These are phyloP conservation scores for Drechslerella stenobrocha DNA, from an alignment of 2,329 filamentous ascomycete species.

Conservation along the genomic window DNA sequence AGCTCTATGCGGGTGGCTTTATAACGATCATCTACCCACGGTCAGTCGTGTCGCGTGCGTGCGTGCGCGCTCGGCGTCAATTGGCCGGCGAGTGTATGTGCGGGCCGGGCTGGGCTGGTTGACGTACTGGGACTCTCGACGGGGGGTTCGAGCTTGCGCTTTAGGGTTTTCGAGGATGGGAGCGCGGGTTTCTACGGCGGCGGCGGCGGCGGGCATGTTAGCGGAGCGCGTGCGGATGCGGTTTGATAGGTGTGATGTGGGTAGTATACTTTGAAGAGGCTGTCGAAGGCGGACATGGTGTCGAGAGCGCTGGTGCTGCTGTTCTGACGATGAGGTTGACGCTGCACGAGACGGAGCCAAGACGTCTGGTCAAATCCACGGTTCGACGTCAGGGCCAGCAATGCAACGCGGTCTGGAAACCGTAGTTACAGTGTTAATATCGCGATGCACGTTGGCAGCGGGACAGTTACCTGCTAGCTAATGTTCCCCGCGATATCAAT, in stretches of 20 bases:
- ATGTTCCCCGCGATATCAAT: too few relatives aligned
- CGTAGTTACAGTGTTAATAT: too few relatives aligned
- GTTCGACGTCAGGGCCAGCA: too few relatives aligned
- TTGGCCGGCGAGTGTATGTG: conserved; percentile 6
- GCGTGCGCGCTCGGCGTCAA: not conserved
- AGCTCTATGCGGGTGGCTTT: conserved; percentile 64
- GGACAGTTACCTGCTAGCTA: too few relatives aligned
- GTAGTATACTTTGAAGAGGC: conserved; percentile 42
- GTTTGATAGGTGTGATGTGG: too few relatives aligned
- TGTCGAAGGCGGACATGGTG: conserved; percentile 47
- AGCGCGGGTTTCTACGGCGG: conserved; percentile 51
- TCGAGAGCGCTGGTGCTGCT: conserved; percentile 1
- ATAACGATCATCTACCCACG: conserved; percentile 63
- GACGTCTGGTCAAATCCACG: too few relatives aligned
- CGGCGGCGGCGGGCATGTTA: not conserved
- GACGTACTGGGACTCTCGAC: conserved; percentile 65
- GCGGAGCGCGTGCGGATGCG: too few relatives aligned
- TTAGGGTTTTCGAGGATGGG: conserved; percentile 56
- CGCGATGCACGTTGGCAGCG: too few relatives aligned
- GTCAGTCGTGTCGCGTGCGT: not conserved
- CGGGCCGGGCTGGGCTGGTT: not conserved
- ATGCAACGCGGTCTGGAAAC: too few relatives aligned
- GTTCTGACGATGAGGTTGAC: not conserved
- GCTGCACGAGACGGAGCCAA: too few relatives aligned
- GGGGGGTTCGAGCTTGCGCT: conserved; percentile 67